Evolutionary conservation across 768 basidiomycete species (phyloP).

Genomic region (Rickenella mellea): DNA sequence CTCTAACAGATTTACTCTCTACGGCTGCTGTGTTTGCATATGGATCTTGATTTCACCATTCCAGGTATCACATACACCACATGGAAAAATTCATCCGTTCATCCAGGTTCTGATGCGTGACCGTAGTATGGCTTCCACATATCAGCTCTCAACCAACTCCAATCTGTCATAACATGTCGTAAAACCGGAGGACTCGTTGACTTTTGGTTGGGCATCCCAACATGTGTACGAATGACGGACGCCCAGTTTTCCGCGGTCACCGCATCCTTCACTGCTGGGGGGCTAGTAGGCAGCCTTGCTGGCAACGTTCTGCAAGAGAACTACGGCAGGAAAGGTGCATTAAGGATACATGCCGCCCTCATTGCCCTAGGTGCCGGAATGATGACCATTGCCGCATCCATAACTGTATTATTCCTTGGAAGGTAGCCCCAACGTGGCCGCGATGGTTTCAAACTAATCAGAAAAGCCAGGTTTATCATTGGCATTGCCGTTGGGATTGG

Average conservation of each 20-base stretch:
- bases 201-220: conserved; percentile 36
- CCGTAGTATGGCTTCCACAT: conserved; percentile 85
- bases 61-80: conserved; percentile 20
- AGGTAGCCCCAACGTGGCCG: conserved; percentile 30
- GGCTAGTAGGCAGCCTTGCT: conserved; percentile 64
- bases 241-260: conserved; percentile 77
- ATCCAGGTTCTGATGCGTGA: neutral
- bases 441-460: neutral
- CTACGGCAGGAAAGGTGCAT: conserved; percentile 62
- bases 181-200: conserved; percentile 12
- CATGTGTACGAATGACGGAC: conserved; percentile 75
- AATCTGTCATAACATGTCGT: conserved; percentile 68
- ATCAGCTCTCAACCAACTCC: conserved; percentile 83
- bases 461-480: conserved; percentile 41
- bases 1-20: conserved; percentile 33
- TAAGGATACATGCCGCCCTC: conserved; percentile 45
- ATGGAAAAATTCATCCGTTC: neutral
- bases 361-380: conserved; percentile 49
- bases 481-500: conserved; percentile 69
- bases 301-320: conserved; percentile 64
- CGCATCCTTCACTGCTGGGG: conserved; percentile 79
- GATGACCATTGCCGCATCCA: conserved; percentile 55
- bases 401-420: conserved; percentile 50
- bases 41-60: conserved; percentile 64
- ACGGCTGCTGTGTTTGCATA: conserved; percentile 56